Conservation (phyloP, 352 stramenopile species). For the Phytophthora brassicae region DNA sequence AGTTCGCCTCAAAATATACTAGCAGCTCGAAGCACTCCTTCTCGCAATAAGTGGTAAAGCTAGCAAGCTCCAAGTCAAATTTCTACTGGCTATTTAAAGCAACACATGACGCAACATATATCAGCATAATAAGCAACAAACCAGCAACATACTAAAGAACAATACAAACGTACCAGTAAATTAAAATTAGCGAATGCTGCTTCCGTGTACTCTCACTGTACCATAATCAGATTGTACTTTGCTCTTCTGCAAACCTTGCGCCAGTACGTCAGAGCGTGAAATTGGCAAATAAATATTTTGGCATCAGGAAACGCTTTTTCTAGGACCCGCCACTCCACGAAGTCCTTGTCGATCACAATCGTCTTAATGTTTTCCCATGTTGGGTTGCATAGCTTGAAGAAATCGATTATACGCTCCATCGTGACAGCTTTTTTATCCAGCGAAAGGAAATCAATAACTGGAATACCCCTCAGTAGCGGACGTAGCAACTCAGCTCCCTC, state of each 20-base stretch:
- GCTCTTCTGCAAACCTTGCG: not conserved
- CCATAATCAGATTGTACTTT: constrained; percentile 13
- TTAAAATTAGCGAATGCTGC: constrained; percentile 1
- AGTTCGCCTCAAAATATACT: constrained; percentile 3
- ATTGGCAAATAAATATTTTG: constrained; percentile 13
- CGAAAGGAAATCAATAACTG: constrained; percentile 12
- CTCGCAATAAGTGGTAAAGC: not conserved
- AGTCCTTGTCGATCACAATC: constrained; percentile 22
- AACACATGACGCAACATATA: too few relatives aligned
- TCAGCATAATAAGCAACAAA: not conserved
- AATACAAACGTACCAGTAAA: constrained; percentile 3
- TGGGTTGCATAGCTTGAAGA: constrained; percentile 20
- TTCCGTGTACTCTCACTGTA: constrained; percentile 11
- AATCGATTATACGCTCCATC: constrained; percentile 15
- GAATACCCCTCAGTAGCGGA: too few relatives aligned
- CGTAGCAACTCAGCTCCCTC: too few relatives aligned
- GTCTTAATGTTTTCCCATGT: constrained; percentile 1
- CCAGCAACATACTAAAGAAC: not conserved
- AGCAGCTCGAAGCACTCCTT: not conserved
- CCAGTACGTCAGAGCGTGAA: constrained; percentile 11
- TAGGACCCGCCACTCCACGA: constrained; percentile 10
- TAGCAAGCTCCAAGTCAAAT: not conserved
- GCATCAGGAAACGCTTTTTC: constrained; percentile 1
- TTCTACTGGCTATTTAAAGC: not conserved
- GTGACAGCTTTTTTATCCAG: constrained; percentile 18